Conservation (phyloP, 2,329 filamentous ascomycete species). For the Aphanocladium album region DNA sequence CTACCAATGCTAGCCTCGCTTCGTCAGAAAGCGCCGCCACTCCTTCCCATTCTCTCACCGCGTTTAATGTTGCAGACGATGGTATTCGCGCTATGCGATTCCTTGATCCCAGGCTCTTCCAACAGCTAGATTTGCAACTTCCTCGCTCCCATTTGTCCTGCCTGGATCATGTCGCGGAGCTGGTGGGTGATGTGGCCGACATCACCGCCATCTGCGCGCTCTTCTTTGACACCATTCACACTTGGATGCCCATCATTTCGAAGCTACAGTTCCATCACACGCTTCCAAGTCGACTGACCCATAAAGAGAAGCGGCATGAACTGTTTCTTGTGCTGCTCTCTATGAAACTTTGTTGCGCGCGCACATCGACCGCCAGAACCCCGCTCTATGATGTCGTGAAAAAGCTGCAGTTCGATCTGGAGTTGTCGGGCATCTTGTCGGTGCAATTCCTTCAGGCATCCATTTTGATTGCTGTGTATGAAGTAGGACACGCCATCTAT, state of each 20-base stretch:
- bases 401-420: conserved; percentile 9
- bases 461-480: conserved; percentile 10
- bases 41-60: background rate
- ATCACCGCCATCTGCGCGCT: conserved; percentile 7
- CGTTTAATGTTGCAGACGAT: background rate
- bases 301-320: background rate
- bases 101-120: background rate
- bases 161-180: background rate
- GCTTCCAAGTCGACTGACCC: background rate
- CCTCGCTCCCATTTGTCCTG: background rate
- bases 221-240: conserved; percentile 13
- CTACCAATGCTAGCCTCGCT: background rate
- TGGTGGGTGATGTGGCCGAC: conserved; percentile 11
- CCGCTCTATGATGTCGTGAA: conserved; percentile 10
- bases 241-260: conserved; percentile 15
- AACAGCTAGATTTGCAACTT: background rate
- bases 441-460: conserved; percentile 12
- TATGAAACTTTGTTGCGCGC: conserved; percentile 12
- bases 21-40: background rate
- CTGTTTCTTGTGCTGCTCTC: conserved; percentile 10
- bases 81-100: background rate
- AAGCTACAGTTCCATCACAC: background rate
- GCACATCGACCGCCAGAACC: background rate
- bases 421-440: conserved; percentile 8
- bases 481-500: conserved; percentile 12